Evolutionary conservation across 257 asterid genomes (phyloP), one percentile per base, ranked within the genome.

Genomic region (Ligustrum vulgare): DNA sequence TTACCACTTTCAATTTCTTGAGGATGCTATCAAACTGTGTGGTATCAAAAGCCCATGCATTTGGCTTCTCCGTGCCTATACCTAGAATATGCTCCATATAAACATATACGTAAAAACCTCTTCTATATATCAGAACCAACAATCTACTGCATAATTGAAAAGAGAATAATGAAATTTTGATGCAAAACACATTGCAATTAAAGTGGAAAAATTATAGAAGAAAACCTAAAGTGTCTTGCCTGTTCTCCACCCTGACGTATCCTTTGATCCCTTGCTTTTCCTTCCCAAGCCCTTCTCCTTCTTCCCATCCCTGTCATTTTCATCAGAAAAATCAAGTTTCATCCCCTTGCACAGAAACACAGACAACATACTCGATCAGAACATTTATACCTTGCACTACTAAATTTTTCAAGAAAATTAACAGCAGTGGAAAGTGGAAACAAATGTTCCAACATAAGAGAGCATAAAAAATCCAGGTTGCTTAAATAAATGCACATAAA

Each of bases 181-280:
- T 35, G 45, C 31, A 43, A 23, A 73, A 45, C 54, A 70, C 22
- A 35, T 23, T 31, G 20, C 25, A 45, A 2, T 36, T 11, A 12
- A 43, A 62, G 39, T 69, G 6, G 69, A 60, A 8, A 77, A 36
- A 70, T 7, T 10, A 22, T 70, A 58, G 35, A 77, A 69, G 49
- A 70, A 69, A 73, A 92, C 98, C 98, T 82, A 82, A 75, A 51
- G 91, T 92, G 71, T 92, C 98, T 80, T 92, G 98, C 82, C 91
- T 94, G 88, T 94, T 94, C 86, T 92, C 83, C 76, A 92, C 98
- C 79, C 89, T 83, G 70, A 92, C 90, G 74, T 92, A 77, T 70
- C 99, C 98, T 87, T 94, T 94, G 83, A 94, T 94, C 45, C 99
- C 99, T 87, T 94, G 99, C 75, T 94, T 94, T 62, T 92, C 97